A percentile compares a stretch with the other conserved stretches of the same genome.
Evolutionary conservation across 139 green algal genomes (phyloP).

Genomic region (Monoraphidium neglectum): DNA sequence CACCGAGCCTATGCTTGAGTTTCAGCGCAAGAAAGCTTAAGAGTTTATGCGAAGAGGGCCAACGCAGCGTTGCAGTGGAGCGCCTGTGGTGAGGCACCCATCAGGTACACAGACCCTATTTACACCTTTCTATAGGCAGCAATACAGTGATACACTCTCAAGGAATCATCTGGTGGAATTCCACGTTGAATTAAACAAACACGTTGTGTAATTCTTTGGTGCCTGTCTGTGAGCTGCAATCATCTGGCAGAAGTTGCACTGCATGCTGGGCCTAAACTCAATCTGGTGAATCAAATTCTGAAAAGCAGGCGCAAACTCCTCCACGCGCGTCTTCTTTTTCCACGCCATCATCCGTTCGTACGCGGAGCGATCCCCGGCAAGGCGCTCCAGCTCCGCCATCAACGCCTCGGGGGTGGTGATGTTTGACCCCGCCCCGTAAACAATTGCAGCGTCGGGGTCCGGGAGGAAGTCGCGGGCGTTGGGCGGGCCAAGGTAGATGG

Average conservation of each 20-base stretch:
- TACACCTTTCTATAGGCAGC: no score
- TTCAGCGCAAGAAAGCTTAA: no score
- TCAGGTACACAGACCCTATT: no score
- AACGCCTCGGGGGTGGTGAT: slow-evolving; percentile 4
- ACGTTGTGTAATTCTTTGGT: slow-evolving; percentile 17
- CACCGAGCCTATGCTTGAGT: no score
- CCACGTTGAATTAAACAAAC: slow-evolving; percentile 23
- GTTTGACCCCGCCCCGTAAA: not conserved
- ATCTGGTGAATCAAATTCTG: not conserved
- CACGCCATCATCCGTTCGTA: slow-evolving; percentile 38
- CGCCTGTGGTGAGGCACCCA: no score
- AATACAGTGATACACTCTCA: no score
- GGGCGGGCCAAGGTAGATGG: slow-evolving; percentile 37
- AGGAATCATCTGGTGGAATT: no score
- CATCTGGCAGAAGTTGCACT: slow-evolving; percentile 24
- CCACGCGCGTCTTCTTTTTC: slow-evolving; percentile 15
- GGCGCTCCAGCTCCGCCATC: slow-evolving; percentile 6
- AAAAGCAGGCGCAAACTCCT: slow-evolving; percentile 8
- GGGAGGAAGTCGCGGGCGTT: slow-evolving; percentile 35
- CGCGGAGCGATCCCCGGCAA: not conserved
- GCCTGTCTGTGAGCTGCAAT: not conserved
- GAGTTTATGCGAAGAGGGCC: no score
- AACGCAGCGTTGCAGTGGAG: no score
- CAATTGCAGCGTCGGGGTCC: slow-evolving; percentile 1
- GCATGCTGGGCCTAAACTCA: not conserved